Percentiles rank a stretch among this genome's conserved stretches.
Conservation (phyloP, 352 stramenopile genomes). For the Achlya hypogyna region DNA sequence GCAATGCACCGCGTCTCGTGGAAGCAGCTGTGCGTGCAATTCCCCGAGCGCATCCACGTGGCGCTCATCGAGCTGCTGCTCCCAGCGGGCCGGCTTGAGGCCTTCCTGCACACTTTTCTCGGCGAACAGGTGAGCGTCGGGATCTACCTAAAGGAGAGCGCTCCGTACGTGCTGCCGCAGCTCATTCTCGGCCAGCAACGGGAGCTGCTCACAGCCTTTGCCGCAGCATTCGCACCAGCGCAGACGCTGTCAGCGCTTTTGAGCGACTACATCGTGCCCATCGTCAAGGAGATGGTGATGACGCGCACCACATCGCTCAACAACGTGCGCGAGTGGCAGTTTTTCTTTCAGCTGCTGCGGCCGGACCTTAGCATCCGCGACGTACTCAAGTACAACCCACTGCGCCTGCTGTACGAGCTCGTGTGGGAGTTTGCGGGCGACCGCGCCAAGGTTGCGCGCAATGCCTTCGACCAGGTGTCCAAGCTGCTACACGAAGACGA, state of each 20-base stretch:
- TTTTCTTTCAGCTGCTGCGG: constrained; percentile 56
- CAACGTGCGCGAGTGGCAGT: constrained; percentile 59
- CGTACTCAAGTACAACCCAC: constrained; percentile 39
- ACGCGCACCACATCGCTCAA: constrained; percentile 31
- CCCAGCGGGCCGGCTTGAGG: constrained; percentile 27
- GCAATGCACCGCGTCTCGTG: constrained; percentile 36
- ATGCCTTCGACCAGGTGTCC: constrained; percentile 45
- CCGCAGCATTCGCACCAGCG: constrained; percentile 27
- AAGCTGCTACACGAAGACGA: constrained; percentile 33
- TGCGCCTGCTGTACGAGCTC: constrained; percentile 50
- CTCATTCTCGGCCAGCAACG: constrained; percentile 55
- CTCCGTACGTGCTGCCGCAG: constrained; percentile 45
- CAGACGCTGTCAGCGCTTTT: constrained; percentile 4
- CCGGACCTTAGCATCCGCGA: constrained; percentile 51
- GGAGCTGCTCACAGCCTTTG: constrained; percentile 37
- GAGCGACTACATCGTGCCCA: constrained; percentile 23
- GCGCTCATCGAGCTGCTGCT: constrained; percentile 48
- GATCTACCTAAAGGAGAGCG: constrained; percentile 38
- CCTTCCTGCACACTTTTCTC: constrained; percentile 56
- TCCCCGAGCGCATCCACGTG: constrained; percentile 45
- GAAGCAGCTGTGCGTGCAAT: constrained; percentile 42
- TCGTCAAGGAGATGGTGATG: constrained; percentile 35
- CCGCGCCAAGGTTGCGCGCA: constrained; percentile 39
- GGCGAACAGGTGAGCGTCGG: constrained; percentile 29
- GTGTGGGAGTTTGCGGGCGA: constrained; percentile 57